Percentiles rank a stretch among this genome's conserved stretches.
These are phyloP conservation scores for Kluyveromyces starmeri DNA, from an alignment of 805 yeast species.

Conservation along the genomic window DNA sequence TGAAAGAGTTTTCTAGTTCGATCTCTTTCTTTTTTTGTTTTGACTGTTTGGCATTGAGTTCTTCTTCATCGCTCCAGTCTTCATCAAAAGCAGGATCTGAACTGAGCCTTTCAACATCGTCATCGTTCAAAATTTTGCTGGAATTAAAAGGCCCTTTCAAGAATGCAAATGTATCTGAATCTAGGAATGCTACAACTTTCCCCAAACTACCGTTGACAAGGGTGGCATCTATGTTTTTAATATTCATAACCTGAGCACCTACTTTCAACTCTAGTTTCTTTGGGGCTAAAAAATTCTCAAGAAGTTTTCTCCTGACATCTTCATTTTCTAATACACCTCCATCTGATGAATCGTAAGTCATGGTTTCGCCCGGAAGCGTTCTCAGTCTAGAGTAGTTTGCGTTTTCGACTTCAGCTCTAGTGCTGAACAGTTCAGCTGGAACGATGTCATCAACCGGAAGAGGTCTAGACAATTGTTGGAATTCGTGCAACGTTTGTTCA, in stretches of 20 bases:
- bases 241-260: constrained; percentile 78
- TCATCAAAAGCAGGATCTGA: constrained; percentile 16
- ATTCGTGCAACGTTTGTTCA: constrained; percentile 39
- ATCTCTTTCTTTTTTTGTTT: constrained; percentile 13
- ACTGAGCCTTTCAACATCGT: constrained; percentile 16
- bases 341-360: constrained; percentile 43
- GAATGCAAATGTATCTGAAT: constrained; percentile 38
- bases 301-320: constrained; percentile 35
- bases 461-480: constrained; percentile 43
- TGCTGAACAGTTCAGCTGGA: constrained; percentile 69
- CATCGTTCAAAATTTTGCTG: constrained; percentile 17
- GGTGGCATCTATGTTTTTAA: constrained; percentile 63
- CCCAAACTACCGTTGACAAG: constrained; percentile 76
- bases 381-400: constrained; percentile 49
- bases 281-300: constrained; percentile 58
- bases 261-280: constrained; percentile 45
- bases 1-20: constrained; percentile 18
- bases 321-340: constrained; percentile 39
- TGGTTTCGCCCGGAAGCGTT: constrained; percentile 36
- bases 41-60: constrained; percentile 12
- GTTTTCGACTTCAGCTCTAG: constrained; percentile 59
- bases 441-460: constrained; percentile 50
- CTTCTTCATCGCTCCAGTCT: constrained; percentile 13
- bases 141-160: constrained; percentile 13
- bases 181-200: constrained; percentile 50